Evolutionary conservation across 805 yeast genomes (phyloP).

Genomic region (Candida dajiaensis): DNA sequence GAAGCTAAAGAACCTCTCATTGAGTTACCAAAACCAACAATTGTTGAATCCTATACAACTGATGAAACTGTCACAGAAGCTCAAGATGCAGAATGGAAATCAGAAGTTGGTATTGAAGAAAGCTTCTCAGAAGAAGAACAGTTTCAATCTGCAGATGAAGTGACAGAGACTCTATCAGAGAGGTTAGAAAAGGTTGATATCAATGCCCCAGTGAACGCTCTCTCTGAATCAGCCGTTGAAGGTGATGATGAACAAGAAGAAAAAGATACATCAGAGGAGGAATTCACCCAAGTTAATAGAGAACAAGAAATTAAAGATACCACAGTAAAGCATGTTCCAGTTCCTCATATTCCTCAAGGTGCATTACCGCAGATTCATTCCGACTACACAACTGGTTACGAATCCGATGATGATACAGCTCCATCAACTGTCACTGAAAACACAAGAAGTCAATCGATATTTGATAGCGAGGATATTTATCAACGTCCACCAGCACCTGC

Average conservation of each 20-base stretch:
- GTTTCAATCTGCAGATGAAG: constrained; percentile 12
- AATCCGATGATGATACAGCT: constrained; percentile 55
- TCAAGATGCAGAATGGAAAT: neutral
- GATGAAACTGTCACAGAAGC: constrained; percentile 1
- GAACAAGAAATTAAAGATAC: constrained; percentile 17
- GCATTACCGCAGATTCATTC: constrained; percentile 17
- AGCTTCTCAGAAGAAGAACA: constrained; percentile 4
- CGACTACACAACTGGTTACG: constrained; percentile 52
- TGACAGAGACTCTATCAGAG: constrained; percentile 8
- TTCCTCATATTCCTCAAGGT: constrained; percentile 3
- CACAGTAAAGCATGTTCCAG: constrained; percentile 4
- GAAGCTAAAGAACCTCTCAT: neutral
- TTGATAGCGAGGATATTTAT: neutral
- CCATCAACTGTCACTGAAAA: constrained; percentile 16
- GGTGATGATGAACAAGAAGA: constrained; percentile 28
- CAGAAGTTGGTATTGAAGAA: constrained; percentile 1
- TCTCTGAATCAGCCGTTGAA: constrained; percentile 24
- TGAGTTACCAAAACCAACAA: neutral
- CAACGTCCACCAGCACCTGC: constrained; percentile 4
- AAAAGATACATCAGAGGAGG: constrained; percentile 22
- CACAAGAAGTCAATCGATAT: constrained; percentile 4
- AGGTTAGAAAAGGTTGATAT: constrained; percentile 14
- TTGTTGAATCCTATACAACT: constrained; percentile 8
- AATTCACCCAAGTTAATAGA: constrained; percentile 14
- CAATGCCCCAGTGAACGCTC: constrained; percentile 4